These are phyloP conservation scores for Chlamydomonas applanata DNA, from an alignment of 139 green algal species.

Conservation along the genomic window DNA sequence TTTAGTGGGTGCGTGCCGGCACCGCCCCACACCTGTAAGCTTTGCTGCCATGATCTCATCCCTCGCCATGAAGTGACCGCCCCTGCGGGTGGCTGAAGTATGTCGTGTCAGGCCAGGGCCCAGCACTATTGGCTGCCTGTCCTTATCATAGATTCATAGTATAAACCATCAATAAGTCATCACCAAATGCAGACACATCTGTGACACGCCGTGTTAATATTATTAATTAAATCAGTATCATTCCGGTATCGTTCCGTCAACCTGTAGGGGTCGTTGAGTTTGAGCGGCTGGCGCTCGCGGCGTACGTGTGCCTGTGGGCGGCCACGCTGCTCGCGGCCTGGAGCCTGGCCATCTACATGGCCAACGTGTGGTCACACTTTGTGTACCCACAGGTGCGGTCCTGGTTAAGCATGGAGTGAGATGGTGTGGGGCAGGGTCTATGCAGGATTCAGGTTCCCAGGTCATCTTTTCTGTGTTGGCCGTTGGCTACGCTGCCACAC, in stretches of 20 bases:
- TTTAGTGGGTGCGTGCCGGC: neutral
- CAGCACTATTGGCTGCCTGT: neutral
- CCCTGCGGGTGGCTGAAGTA: neutral
- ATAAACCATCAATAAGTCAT: neutral
- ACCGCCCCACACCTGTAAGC: neutral
- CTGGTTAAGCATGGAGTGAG: no score
- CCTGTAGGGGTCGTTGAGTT: conserved; percentile 7
- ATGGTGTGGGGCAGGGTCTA: no score
- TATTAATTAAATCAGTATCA: no score
- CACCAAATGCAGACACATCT: conserved; percentile 1
- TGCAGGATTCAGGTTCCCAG: no score
- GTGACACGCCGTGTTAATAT: no score
- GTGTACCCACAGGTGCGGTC: conserved; percentile 34
- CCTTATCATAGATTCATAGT: neutral
- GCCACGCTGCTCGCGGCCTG: conserved; percentile 55
- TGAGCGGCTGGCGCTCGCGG: neutral
- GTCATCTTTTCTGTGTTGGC: no score
- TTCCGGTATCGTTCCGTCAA: no score
- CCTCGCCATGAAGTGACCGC: no score
- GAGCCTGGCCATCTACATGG: conserved; percentile 71
- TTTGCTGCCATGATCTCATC: no score
- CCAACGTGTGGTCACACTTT: conserved; percentile 63
- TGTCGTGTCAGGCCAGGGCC: no score
- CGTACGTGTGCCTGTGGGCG: conserved; percentile 54
- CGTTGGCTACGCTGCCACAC: no score